These are phyloP conservation scores for Athelia psychrophila DNA, from an alignment of 1,284 basidiomycete species.

Conservation along the genomic window DNA sequence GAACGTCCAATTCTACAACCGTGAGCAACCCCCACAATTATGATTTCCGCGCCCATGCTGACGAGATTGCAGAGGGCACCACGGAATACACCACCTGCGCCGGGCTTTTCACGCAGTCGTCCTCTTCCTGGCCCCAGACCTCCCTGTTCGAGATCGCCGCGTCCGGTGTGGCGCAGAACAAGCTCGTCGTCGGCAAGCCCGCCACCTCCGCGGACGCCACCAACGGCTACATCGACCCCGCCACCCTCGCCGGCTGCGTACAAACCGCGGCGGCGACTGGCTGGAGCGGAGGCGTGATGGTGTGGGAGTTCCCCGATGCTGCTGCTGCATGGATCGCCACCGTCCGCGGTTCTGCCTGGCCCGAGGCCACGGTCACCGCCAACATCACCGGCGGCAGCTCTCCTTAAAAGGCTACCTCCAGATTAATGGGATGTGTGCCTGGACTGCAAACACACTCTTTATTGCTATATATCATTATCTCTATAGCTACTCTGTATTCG, in stretches of 20 bases:
- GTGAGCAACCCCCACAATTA: no score
- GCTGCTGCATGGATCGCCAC: not conserved
- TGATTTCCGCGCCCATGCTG: no score
- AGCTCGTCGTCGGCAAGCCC: slow-evolving; percentile 65
- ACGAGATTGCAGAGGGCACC: no score
- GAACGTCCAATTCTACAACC: slow-evolving; percentile 57
- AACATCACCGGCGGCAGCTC: no score
- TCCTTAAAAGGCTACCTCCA: no score
- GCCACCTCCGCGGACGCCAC: slow-evolving; percentile 47
- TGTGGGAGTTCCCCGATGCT: not conserved
- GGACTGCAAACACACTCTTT: no score
- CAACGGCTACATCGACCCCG: slow-evolving; percentile 55
- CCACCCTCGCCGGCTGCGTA: slow-evolving; percentile 53
- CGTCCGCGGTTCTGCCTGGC: not conserved
- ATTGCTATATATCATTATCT: no score
- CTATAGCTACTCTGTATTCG: no score
- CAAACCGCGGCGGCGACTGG: slow-evolving; percentile 49
- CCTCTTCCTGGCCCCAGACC: slow-evolving; percentile 45
- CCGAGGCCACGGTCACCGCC: not conserved
- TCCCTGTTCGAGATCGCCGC: slow-evolving; percentile 62
- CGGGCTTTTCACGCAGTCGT: slow-evolving; percentile 50
- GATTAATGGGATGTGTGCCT: no score
- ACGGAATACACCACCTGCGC: slow-evolving; percentile 57
- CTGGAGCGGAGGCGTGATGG: slow-evolving; percentile 43
- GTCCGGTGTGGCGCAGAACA: slow-evolving; percentile 48